A percentile compares a stretch with the other conserved stretches of the same genome.
These are phyloP conservation scores for Waltergamsia citrina DNA, from an alignment of 2,329 filamentous ascomycete species.

Conservation along the genomic window DNA sequence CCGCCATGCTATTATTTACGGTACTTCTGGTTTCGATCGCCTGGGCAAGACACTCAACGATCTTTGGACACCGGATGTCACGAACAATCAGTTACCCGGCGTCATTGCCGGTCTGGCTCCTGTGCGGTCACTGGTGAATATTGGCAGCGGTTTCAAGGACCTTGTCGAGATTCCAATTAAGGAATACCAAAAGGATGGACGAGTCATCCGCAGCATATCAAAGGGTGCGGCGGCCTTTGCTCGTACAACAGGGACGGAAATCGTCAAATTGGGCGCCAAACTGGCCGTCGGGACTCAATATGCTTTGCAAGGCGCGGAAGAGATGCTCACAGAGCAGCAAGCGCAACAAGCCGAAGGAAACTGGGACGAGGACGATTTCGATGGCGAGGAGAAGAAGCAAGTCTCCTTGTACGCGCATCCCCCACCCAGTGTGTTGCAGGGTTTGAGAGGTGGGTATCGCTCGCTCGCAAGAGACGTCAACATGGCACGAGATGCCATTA, in stretches of 20 bases:
- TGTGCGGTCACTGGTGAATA: slow-evolving; percentile 83
- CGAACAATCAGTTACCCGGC: slow-evolving; percentile 76
- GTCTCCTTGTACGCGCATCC: slow-evolving; percentile 93
- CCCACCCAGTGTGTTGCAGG: slow-evolving; percentile 79
- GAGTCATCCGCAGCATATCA: slow-evolving; percentile 81
- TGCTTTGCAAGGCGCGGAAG: slow-evolving; percentile 83
- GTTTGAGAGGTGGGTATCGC: slow-evolving; percentile 71
- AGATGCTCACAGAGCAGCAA: slow-evolving; percentile 47
- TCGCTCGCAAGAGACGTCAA: slow-evolving; percentile 83
- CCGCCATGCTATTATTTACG: slow-evolving; percentile 85
- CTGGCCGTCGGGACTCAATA: slow-evolving; percentile 91
- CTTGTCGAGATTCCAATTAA: slow-evolving; percentile 82
- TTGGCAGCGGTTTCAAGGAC: slow-evolving; percentile 78
- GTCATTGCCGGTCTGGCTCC: slow-evolving; percentile 84
- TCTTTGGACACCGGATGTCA: slow-evolving; percentile 93
- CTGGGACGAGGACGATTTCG: slow-evolving; percentile 53
- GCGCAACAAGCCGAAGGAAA: slow-evolving; percentile 23
- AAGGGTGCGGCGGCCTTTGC: slow-evolving; percentile 88
- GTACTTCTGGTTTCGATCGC: slow-evolving; percentile 81
- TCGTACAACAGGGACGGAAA: slow-evolving; percentile 84
- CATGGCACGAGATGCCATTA: slow-evolving; percentile 79
- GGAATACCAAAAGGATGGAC: slow-evolving; percentile 90
- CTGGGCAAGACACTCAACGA: slow-evolving; percentile 87
- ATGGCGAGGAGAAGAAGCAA: slow-evolving; percentile 63
- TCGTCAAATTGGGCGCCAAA: slow-evolving; percentile 92